A percentile compares a stretch with the other conserved stretches of the same genome.
Conservation (phyloP, 1,284 basidiomycete species). For the Ceraceosorus guamensis region DNA sequence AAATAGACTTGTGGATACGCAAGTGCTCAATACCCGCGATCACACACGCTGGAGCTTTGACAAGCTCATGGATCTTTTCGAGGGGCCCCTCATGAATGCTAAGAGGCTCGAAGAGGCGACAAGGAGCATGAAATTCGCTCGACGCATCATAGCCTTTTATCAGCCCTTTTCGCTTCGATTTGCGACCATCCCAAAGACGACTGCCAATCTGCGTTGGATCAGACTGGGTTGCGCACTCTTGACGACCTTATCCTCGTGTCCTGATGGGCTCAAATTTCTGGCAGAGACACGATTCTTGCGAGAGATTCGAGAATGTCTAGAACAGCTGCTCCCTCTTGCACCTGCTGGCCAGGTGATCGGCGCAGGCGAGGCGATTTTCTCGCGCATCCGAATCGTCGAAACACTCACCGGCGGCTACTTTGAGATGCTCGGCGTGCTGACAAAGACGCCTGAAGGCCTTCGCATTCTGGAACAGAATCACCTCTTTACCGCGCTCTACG, state of each 20-base stretch:
- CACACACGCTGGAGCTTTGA: constrained; percentile 90
- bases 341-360: constrained; percentile 9
- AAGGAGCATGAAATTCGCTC: constrained; percentile 77
- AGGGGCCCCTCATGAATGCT: constrained; percentile 82
- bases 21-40: constrained; percentile 82
- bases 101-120: constrained; percentile 94
- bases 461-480: constrained; percentile 83
- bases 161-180: constrained; percentile 82
- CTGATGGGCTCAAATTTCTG: constrained; percentile 77
- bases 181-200: constrained; percentile 65
- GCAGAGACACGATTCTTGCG: constrained; percentile 77
- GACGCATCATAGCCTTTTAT: constrained; percentile 80
- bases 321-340: constrained; percentile 54
- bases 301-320: constrained; percentile 80
- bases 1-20: constrained; percentile 32
- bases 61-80: constrained; percentile 75
- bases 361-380: constrained; percentile 59
- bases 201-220: constrained; percentile 47
- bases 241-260: constrained; percentile 70
- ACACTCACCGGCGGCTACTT: constrained; percentile 88
- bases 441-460: constrained; percentile 76
- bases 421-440: constrained; percentile 87
- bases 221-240: constrained; percentile 60
- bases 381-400: constrained; percentile 69
- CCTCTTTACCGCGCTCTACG: constrained; percentile 90